Evolutionary conservation across 192 early-diverging fungal genomes (phyloP), one percentile per base, ranked within the genome.

Genomic region (Umbelopsis sp.): DNA sequence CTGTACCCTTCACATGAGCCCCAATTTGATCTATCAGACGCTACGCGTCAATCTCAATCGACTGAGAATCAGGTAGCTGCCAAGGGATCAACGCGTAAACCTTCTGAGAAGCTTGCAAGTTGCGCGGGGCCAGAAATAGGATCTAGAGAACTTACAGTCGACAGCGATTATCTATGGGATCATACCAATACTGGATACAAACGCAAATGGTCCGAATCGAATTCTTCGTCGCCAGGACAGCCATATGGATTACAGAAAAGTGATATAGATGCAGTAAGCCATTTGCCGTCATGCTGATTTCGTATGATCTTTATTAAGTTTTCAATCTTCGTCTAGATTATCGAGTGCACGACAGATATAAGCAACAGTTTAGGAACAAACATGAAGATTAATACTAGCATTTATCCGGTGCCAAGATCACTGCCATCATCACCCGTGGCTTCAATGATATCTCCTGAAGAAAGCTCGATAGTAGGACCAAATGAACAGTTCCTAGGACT

Each of bases 281-380:
- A 61, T 61, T 4, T 41, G 9, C 48, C 2, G 30, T 35, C 27
- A 33, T 35, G 35, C 3, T 0, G 1, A 18, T 33, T 35, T 61
- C 10, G 2, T 15, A 1, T 33, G 11, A 35, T n/a, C 16, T 22
- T 25, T 35, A 61, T 61, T 61, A 23, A 35, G 27, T 13, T 2
- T 35, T 16, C 12, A 27, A 37, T 33, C 7, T 25, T 25, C 13
- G 5, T n/a, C 2, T 61, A 61, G 55, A 61, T 61, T 18, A 35
- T 61, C 1, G 55, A 61, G 4, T 61, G 55, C 33, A 35, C 55
- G 13, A 30, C 55, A n/a, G 55, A 37, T 35, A 61, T 61, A 12
- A 61, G 27, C 27, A 30, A 30, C 2, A 61, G 25, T 15, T 16
- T 61, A 18, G 55, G 8, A 5, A 30, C 27, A n/a, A 25, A 35